Evolutionary conservation across 805 yeast genomes (phyloP).

Genomic region (Metschnikowia lachancei): DNA sequence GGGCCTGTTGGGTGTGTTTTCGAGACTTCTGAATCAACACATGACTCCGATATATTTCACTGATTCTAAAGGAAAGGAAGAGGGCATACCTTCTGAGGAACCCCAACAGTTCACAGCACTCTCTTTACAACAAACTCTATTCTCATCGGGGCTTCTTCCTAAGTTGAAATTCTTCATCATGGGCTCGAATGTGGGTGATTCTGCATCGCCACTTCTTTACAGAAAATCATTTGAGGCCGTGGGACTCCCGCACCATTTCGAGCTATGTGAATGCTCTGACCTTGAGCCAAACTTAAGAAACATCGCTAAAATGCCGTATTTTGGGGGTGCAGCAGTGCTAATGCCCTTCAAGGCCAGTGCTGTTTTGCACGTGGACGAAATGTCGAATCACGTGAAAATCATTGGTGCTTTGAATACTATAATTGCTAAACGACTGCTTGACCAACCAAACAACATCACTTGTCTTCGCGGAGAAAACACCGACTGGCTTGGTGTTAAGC

Average conservation of each 20-base stretch:
- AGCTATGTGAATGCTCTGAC: slow-evolving; percentile 11
- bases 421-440: slow-evolving; percentile 11
- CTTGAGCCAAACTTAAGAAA: neutral
- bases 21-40: neutral
- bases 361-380: neutral
- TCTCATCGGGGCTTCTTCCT: slow-evolving; percentile 12
- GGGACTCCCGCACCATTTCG: slow-evolving; percentile 17
- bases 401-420: slow-evolving; percentile 3
- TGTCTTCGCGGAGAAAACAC: slow-evolving; percentile 19
- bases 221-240: slow-evolving; percentile 13
- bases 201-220: slow-evolving; percentile 17
- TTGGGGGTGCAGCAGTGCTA: neutral
- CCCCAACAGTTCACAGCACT: neutral
- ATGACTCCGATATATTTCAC: neutral
- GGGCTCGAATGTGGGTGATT: slow-evolving; percentile 13
- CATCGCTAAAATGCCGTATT: neutral
- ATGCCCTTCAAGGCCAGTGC: neutral
- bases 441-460: slow-evolving; percentile 13
- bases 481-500: slow-evolving; percentile 20
- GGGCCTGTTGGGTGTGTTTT: neutral
- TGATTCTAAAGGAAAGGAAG: neutral
- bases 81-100: too few relatives aligned
- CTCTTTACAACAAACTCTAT: neutral
- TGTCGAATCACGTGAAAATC: neutral
- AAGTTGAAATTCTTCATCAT: slow-evolving; percentile 14